These are phyloP conservation scores for Punctularia strigosozonata DNA, from an alignment of 768 basidiomycete genomes.

Conservation along the genomic window DNA sequence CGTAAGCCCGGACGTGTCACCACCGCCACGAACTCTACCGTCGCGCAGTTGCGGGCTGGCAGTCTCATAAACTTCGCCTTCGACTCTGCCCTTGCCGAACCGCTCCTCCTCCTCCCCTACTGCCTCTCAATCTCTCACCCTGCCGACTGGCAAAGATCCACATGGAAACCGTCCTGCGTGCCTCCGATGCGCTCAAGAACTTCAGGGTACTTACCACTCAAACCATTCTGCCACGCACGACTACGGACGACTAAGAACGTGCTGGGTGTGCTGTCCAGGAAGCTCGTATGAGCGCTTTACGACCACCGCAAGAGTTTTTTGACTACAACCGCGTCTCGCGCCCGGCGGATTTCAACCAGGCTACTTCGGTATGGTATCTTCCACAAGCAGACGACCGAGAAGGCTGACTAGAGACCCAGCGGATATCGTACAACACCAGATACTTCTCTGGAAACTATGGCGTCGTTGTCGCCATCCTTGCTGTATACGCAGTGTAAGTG, in stretches of 20 bases:
- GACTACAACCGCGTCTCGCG: slow-evolving; percentile 75
- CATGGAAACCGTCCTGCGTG: slow-evolving; percentile 63
- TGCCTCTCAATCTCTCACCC: slow-evolving; percentile 2
- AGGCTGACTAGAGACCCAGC: slow-evolving; percentile 26
- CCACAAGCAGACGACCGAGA: not conserved
- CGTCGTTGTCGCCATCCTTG: slow-evolving; percentile 61
- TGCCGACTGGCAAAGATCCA: slow-evolving; percentile 5
- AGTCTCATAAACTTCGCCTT: too few relatives aligned
- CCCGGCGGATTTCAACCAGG: slow-evolving; percentile 71
- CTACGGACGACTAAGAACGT: slow-evolving; percentile 1
- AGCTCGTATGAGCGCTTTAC: slow-evolving; percentile 63
- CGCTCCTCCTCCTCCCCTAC: not conserved
- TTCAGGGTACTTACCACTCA: slow-evolving; percentile 43
- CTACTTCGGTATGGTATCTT: slow-evolving; percentile 54
- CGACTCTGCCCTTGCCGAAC: slow-evolving; percentile 1
- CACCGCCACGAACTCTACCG: too few relatives aligned
- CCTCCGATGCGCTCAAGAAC: slow-evolving; percentile 55
- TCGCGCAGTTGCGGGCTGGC: too few relatives aligned
- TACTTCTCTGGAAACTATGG: slow-evolving; percentile 91
- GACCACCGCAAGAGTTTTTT: slow-evolving; percentile 70
- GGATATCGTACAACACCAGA: slow-evolving; percentile 90
- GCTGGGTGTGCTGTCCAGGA: slow-evolving; percentile 35
- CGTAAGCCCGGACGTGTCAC: too few relatives aligned
- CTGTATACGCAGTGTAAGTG: slow-evolving; percentile 77
- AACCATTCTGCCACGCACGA: not conserved